Percentiles rank a stretch among this genome's conserved stretches.
Evolutionary conservation across 306 rosid genomes (phyloP).

Genomic region (Inga leiocalycina): DNA sequence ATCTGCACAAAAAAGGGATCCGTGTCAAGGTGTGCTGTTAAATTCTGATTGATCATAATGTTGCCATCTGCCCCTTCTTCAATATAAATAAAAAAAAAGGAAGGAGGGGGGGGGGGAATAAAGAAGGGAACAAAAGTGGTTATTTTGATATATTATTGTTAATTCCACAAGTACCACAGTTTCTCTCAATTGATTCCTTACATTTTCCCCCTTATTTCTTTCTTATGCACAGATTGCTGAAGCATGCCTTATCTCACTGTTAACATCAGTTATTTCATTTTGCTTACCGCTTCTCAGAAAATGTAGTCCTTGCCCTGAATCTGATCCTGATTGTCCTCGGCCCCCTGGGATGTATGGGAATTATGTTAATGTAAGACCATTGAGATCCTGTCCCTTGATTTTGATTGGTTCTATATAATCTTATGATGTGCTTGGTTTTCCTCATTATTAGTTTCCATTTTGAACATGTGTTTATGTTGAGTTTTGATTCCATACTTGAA

Average conservation of each 20-base stretch:
- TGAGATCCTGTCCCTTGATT: not conserved
- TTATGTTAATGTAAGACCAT: conserved; percentile 88
- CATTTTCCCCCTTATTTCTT: not conserved
- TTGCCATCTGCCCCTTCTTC: conserved; percentile 19
- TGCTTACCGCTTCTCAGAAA: conserved; percentile 93
- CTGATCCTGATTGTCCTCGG: conserved; percentile 78
- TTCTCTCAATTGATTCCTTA: conserved; percentile 23
- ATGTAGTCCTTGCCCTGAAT: conserved; percentile 91
- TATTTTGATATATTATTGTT: conserved; percentile 25
- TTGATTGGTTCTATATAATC: conserved; percentile 24
- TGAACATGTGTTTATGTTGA: conserved; percentile 7
- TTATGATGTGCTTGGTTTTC: conserved; percentile 25
- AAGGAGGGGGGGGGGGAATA: not conserved
- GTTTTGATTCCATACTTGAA: conserved; percentile 9
- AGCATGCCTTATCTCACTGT: conserved; percentile 83
- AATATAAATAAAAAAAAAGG: not conserved
- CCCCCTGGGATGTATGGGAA: conserved; percentile 96
- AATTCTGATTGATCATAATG: conserved; percentile 13
- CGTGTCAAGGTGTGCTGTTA: conserved; percentile 71
- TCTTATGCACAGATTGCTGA: conserved; percentile 73
- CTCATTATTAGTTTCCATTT: conserved; percentile 14
- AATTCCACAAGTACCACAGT: conserved; percentile 25
- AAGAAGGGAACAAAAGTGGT: conserved; percentile 12
- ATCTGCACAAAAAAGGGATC: conserved; percentile 91
- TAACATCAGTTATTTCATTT: conserved; percentile 86